Base-by-base conservation (phyloP, 257 asterid genomes). In the Oldenlandia corymbosa region DNA sequence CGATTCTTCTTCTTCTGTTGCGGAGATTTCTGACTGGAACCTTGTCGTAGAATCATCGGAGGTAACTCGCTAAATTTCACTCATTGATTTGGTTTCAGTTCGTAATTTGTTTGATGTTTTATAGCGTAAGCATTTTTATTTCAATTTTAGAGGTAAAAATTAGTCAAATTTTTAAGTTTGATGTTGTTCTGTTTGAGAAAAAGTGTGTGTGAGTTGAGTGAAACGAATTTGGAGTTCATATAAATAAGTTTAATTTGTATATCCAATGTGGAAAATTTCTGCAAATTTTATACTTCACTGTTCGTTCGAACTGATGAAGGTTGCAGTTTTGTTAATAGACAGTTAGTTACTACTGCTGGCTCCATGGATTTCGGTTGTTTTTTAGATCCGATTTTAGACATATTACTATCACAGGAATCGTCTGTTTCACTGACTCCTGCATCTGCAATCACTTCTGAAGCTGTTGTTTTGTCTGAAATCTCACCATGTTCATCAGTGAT, bases 11-110 rank as follows among this genome's bases (percentile, higher is more conserved):
- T 27, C 63, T 52, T 48, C 52, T 23, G 24, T 71, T 60, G 24
- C 74, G 1, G 81, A 78, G 67, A 76, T 55, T 49, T 60, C 63
- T 5, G 85, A 64, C 64, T 76, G 60, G 32, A 60, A 63, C 77
- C 79, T 30, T 16, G 37, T 70, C 48, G 37, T 8, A 30, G 84
- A 78, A 70, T 72, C 77, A 7, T 54, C 68, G 20, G 83, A 81
- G 84, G 86, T 84, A 69, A 34, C 61, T 45, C 10, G 9, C 28
- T 39, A 47, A 23, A 24, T 14, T 37, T 49, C 27, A 30, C 7
- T 31, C 20, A 8, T 54, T 23, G 12, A 49, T 70, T 60, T 48
- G 51, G 7, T 7, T 23, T 50, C 58, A 46, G 18, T 46, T 17
- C 9, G 60, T 53, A 17, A 16, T 23, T 34, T 20, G n/a, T 51